phyloP scores from a whole-genome alignment of 371 early-diverging fungal genomes.

The Lichtheimia corymbifera region DNA sequence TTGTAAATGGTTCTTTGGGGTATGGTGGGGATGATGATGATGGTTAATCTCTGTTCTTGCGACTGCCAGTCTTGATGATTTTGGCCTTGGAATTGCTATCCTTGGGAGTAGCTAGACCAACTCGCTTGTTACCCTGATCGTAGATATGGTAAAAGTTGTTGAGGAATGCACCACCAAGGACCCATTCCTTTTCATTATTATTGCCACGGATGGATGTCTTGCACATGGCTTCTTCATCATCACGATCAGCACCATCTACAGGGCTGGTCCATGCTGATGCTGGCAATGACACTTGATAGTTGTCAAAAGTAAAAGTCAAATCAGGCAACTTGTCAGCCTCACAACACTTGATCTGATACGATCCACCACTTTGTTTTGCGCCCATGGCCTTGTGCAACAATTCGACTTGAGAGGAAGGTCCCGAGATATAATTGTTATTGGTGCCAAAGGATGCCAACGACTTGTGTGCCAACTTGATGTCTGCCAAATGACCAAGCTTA shows the following conservation, averaged over 20 bases:
- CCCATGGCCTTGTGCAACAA: slow-evolving; percentile 42
- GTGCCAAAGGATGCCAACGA: slow-evolving; percentile 38
- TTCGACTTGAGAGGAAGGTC: slow-evolving; percentile 41
- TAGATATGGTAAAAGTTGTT: slow-evolving; percentile 48
- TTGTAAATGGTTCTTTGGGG: not conserved
- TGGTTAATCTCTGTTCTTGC: slow-evolving; percentile 14
- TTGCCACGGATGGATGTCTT: slow-evolving; percentile 31
- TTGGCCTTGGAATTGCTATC: slow-evolving; percentile 26
- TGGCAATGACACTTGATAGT: slow-evolving; percentile 39
- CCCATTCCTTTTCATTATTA: slow-evolving; percentile 36
- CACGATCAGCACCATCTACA: slow-evolving; percentile 8
- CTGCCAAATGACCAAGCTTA: slow-evolving; percentile 34
- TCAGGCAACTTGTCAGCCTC: slow-evolving; percentile 34
- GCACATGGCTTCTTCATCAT: slow-evolving; percentile 23
- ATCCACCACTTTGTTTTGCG: slow-evolving; percentile 26
- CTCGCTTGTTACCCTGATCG: slow-evolving; percentile 30
- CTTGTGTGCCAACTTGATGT: slow-evolving; percentile 39
- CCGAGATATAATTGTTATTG: slow-evolving; percentile 32
- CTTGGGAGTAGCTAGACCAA: slow-evolving; percentile 44
- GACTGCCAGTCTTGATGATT: slow-evolving; percentile 32
- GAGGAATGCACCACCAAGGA: slow-evolving; percentile 43
- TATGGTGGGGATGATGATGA: not conserved
- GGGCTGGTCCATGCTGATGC: slow-evolving; percentile 25
- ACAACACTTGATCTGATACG: slow-evolving; percentile 34
- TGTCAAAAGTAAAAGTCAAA: slow-evolving; percentile 36